phyloP scores from a whole-genome alignment of 177 flowering plant species.

The Tripterygium wilfordii region DNA sequence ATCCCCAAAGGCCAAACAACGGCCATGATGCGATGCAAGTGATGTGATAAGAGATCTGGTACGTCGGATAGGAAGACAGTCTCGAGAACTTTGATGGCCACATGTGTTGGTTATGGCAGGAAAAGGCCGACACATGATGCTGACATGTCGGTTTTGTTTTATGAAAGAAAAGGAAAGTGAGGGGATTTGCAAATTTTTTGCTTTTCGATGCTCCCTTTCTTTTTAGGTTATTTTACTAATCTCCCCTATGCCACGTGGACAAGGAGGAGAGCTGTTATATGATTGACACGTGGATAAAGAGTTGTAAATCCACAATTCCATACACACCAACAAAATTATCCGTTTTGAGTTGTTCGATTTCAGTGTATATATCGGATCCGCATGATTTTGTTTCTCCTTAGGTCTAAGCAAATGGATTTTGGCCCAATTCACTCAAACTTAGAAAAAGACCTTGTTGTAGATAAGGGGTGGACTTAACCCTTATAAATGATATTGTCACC shows the following conservation, averaged over 20 bases:
- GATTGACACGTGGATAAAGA: conserved; percentile 12
- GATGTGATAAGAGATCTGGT: neutral
- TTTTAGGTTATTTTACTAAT: conserved; percentile 8
- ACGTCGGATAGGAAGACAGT: conserved; percentile 11
- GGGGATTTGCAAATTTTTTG: no score
- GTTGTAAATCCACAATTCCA: no score
- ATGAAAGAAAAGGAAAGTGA: conserved; percentile 26
- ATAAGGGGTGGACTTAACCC: no score
- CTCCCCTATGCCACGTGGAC: conserved; percentile 29
- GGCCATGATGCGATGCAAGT: neutral
- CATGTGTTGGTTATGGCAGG: conserved; percentile 11
- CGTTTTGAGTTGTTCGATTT: no score
- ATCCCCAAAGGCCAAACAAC: neutral
- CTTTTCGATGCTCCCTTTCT: neutral
- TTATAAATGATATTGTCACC: no score
- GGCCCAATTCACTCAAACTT: no score
- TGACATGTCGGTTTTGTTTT: conserved; percentile 22
- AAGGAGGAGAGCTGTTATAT: no score
- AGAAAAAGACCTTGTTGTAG: no score
- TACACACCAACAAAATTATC: no score
- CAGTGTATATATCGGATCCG: no score
- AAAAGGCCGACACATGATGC: conserved; percentile 30
- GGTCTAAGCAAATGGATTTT: no score
- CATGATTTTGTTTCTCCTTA: no score
- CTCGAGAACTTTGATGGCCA: conserved; percentile 15